Base-by-base conservation (phyloP, 768 basidiomycete species). In the Paxillus ammoniavirescens region DNA sequence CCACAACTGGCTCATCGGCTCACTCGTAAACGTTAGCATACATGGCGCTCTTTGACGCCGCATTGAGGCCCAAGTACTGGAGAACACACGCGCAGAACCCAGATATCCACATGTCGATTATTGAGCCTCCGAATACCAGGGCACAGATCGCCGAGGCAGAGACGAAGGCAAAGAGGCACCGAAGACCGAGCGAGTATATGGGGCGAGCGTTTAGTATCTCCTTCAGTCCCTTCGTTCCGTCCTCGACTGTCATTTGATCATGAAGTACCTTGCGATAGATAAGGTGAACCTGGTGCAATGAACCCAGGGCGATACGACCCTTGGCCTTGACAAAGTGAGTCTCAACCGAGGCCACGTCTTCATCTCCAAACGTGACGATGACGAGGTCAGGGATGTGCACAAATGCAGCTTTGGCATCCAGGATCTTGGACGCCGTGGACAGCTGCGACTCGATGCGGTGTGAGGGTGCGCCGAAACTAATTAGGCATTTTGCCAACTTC, bases 11-110 rank as follows among this genome's bases (percentile, higher is more conserved):
- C 36, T 36, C 42, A 31, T 26, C 5, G 21, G 76, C 91, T 69
- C 67, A 94, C 93, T 96, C 93, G 64, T 94, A 96, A 53, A 95
- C 91, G 63, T 93, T 95, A n/a, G 92, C 91, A 70, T 93, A 95
- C 73, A 91, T 87, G 1, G 89, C 80, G 61, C 88, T 93, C 71
- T 89, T 92, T 59, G 86, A 81, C 4, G 93, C 92, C 8, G 89
- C 84, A 63, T 85, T 87, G 45, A 93, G 73, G 36, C 91, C 90
- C 42, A 94, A 76, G 67, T 87, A 91, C 62, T 91, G 88, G 47
- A 95, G 73, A 47, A 84, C 67, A 53, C 80, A 81, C 9, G 86
- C 86, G 50, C 83, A 88, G 0, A 75, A 66, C 12, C 89, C 89
- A 53, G 87, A 84, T 56, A 93, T 78, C 79, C 86, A 85, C 82